A percentile compares a stretch with the other conserved stretches of the same genome.
These are phyloP conservation scores for Nelumbo lutea DNA, from an alignment of 164 flowering plant genomes.

Conservation along the genomic window DNA sequence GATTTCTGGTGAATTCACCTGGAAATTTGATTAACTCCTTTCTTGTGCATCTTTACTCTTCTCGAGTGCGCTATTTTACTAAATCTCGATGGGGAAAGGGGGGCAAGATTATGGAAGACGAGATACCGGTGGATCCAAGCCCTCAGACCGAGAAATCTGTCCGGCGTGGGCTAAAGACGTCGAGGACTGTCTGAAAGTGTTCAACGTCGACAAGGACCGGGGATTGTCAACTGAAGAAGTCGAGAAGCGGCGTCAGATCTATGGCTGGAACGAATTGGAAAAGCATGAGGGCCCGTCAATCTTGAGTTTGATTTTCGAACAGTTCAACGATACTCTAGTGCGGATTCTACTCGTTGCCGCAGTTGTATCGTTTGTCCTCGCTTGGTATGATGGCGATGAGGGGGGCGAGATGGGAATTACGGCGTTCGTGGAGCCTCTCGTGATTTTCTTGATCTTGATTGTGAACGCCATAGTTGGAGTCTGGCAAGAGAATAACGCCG, in stretches of 20 bases:
- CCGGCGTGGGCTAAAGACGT: conserved; percentile 49
- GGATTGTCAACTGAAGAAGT: conserved; percentile 22
- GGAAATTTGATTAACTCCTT: background rate
- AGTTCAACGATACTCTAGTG: conserved; percentile 49
- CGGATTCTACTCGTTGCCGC: conserved; percentile 48
- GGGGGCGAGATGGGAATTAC: conserved; percentile 48
- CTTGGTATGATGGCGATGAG: conserved; percentile 48
- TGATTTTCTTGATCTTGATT: conserved; percentile 51
- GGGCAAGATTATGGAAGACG: conserved; percentile 31
- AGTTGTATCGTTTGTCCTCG: conserved; percentile 43
- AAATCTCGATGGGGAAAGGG: conserved; percentile 36
- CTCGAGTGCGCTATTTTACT: background rate
- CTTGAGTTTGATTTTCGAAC: conserved; percentile 39
- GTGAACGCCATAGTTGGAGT: conserved; percentile 52
- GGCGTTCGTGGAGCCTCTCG: conserved; percentile 57
- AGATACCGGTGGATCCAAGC: background rate
- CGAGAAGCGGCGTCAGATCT: conserved; percentile 17
- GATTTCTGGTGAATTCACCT: background rate
- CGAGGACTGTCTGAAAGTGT: conserved; percentile 32
- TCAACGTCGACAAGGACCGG: background rate
- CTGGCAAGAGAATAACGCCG: conserved; percentile 63
- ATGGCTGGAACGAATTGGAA: conserved; percentile 47
- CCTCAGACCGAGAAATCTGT: conserved; percentile 9
- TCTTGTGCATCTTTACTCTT: background rate
- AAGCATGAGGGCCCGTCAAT: conserved; percentile 50